Percentiles rank a stretch among this genome's conserved stretches.
phyloP scores from a whole-genome alignment of 2,329 filamentous ascomycete genomes.

The Diaporthe sp. region DNA sequence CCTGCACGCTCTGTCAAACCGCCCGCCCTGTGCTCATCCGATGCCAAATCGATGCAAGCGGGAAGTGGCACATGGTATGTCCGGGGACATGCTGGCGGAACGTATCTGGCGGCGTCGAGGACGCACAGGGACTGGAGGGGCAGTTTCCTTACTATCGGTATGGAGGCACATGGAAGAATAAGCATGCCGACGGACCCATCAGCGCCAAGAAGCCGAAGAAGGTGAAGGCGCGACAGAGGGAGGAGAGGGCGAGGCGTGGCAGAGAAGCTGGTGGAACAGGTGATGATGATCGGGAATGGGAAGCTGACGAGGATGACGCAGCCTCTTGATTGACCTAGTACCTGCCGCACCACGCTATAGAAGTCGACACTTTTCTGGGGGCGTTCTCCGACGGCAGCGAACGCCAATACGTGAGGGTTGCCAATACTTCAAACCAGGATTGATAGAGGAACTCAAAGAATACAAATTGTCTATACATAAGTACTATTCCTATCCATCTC shows the following conservation, averaged over 20 bases:
- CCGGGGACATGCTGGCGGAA: background rate
- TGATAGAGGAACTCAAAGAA: too few species aligned
- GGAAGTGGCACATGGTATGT: background rate
- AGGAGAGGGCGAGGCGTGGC: background rate
- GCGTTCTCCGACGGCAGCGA: too few species aligned
- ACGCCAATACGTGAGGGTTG: too few species aligned
- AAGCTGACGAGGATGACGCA: background rate
- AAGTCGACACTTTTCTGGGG: background rate
- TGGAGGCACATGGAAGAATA: background rate
- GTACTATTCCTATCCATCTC: too few species aligned
- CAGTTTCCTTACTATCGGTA: background rate
- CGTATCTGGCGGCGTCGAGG: background rate
- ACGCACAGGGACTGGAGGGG: background rate
- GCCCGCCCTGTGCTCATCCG: background rate
- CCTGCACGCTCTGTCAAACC: background rate
- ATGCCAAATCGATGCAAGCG: background rate
- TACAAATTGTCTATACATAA: too few species aligned
- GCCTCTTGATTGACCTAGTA: background rate
- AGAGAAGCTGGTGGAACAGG: background rate
- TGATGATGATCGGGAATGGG: background rate
- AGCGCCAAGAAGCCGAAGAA: background rate
- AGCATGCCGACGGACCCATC: background rate
- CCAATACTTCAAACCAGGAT: too few species aligned
- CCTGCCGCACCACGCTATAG: background rate
- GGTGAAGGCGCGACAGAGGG: background rate